Evolutionary conservation across 441 rosid genomes (phyloP).

Genomic region (Oxalis stricta): DNA sequence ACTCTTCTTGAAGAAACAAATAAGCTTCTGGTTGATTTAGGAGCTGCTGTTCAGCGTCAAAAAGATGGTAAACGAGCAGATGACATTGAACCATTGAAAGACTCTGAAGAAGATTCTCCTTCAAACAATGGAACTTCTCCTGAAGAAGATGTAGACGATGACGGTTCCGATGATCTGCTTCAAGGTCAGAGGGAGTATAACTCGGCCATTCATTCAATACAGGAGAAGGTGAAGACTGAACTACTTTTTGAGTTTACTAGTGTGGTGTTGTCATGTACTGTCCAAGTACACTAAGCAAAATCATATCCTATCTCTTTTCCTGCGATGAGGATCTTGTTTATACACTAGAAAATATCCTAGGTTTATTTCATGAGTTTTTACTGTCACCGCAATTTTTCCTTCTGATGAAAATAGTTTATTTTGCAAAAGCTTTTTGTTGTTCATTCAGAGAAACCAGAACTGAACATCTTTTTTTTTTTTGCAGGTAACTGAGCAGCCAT

Average conservation of each 20-base stretch:
- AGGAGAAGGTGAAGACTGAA: slow-evolving; percentile 61
- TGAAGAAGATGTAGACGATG: slow-evolving; percentile 50
- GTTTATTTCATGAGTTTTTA: too few species aligned
- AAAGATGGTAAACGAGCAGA: slow-evolving; percentile 69
- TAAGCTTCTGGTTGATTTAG: slow-evolving; percentile 83
- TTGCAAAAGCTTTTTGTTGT: neutral
- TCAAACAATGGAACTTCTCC: slow-evolving; percentile 58
- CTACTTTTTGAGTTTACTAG: slow-evolving; percentile 6
- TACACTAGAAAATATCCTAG: too few species aligned
- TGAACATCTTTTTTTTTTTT: slow-evolving; percentile 15
- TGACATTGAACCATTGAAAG: slow-evolving; percentile 52
- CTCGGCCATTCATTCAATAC: slow-evolving; percentile 90
- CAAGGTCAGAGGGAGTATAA: slow-evolving; percentile 97
- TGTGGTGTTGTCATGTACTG: neutral
- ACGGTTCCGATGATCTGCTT: slow-evolving; percentile 81
- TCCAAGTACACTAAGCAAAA: neutral
- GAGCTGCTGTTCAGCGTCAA: slow-evolving; percentile 99
- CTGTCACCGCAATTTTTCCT: neutral
- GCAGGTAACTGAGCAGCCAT: slow-evolving; percentile 95
- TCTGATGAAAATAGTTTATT: slow-evolving; percentile 3
- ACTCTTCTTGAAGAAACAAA: slow-evolving; percentile 93
- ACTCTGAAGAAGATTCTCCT: slow-evolving; percentile 57
- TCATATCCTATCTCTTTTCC: slow-evolving; percentile 1
- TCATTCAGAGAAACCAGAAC: slow-evolving; percentile 3
- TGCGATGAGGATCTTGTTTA: too few species aligned